A percentile compares a stretch with the other conserved stretches of the same genome.
These are phyloP conservation scores for Pistacia vera DNA, from an alignment of 345 rosid species.

Conservation along the genomic window DNA sequence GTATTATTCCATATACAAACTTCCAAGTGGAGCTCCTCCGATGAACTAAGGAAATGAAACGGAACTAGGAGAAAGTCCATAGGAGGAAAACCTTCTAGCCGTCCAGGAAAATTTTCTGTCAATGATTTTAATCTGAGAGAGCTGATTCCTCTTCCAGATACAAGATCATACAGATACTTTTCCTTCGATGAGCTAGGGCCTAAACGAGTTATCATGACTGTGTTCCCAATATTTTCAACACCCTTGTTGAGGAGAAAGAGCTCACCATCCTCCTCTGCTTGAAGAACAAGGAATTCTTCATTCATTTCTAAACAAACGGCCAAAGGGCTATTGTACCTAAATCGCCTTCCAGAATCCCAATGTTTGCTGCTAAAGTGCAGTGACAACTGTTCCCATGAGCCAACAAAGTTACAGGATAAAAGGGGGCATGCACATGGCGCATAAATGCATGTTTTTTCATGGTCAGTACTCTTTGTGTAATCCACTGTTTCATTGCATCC, in stretches of 20 bases:
- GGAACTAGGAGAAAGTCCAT: slow-evolving; percentile 37
- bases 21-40: slow-evolving; percentile 39
- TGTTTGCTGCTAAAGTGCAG: slow-evolving; percentile 44
- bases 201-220: slow-evolving; percentile 32
- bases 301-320: slow-evolving; percentile 23
- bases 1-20: slow-evolving; percentile 43
- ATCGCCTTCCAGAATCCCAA: slow-evolving; percentile 31
- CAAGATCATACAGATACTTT: slow-evolving; percentile 29
- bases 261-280: slow-evolving; percentile 49
- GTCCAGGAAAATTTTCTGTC: slow-evolving; percentile 32
- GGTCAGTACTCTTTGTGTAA: slow-evolving; percentile 29
- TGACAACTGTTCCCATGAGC: slow-evolving; percentile 40
- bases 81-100: slow-evolving; percentile 22
- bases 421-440: slow-evolving; percentile 51
- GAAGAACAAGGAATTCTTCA: slow-evolving; percentile 42
- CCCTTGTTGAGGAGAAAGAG: slow-evolving; percentile 44
- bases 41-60: slow-evolving; percentile 30
- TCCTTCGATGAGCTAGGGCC: slow-evolving; percentile 34
- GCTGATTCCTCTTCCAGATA: slow-evolving; percentile 30
- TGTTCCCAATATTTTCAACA: slow-evolving; percentile 28
- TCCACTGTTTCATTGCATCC: slow-evolving; percentile 43
- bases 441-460: slow-evolving; percentile 38
- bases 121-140: slow-evolving; percentile 37
- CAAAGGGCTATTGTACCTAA: slow-evolving; percentile 37
- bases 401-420: slow-evolving; percentile 36